Evolutionary conservation across 208 protist species (phyloP), one percentile per base, ranked within the genome.

Genomic region (Tetramitus jugosus): DNA sequence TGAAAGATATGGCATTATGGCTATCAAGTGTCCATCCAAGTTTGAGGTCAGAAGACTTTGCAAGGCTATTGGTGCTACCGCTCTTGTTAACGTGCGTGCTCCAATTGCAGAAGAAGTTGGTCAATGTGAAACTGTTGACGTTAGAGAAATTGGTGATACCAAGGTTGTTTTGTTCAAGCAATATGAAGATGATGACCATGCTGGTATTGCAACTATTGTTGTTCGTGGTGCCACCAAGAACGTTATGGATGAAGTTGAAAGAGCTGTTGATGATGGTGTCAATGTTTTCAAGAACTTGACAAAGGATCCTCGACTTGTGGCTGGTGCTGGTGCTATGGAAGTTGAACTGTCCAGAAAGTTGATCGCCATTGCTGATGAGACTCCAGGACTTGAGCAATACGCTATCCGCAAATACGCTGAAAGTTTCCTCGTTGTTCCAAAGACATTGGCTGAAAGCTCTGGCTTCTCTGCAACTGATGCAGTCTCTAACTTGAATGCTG

Each of bases 1-100:
- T 53, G 97, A 99, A 78, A 94, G 94, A 78, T 88, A 96, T 76
- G 87, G 90, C 13, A 96, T 99, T 71, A 98, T 99, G 94, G 96
- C 92, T 14, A 84, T 99, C 20, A 97, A 97, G 77, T 10, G 81
- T 46, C 83, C 91, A 60, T 99, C 96, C 31, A 99, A 99, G 89
- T 99, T 98, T 86, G 96, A 99, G 80, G 83, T 99, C 42, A 90
- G 95, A 49, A 93, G 98, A 60, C 83, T 99, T 29, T 98, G 97
- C 82, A 86, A 93, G 52, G 93, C 97, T 13, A 92, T 98, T 26
- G 95, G 94, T 49, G 95, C 98, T 37, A 96, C 87, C 29, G 84
- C 91, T 40, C 81, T 98, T 46, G 93, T 94, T 39, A 89, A 91
- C 29, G 83, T 99, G 53, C 92, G 93, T 76, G 84, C 87, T 3